Evolutionary conservation across 805 yeast genomes (phyloP), one percentile per base, ranked within the genome.

Genomic region (Kodamaea lidongshanica): DNA sequence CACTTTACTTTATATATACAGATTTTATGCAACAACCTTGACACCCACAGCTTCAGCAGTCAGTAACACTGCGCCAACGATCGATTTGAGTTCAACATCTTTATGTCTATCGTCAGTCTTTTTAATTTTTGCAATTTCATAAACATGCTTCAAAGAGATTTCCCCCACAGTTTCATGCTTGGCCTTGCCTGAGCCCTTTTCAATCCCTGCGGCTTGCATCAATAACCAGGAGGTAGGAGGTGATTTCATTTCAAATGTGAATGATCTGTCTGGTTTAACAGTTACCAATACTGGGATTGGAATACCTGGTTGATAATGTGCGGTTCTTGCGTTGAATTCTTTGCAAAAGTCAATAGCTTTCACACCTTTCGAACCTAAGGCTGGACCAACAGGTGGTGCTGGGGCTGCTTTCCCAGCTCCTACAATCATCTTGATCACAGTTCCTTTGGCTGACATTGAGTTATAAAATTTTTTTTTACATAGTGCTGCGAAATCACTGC

Each of bases 391-490:
- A 5, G 98, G 98, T 16, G 98, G 98, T 2, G 96, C 80, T 23
- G 98, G 97, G 2, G 96, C 92, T 0, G 98, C 98, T 55, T 87
- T 84, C 4, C 97, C 97, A 4, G 98, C 97, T 6, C 89, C 95
- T 4, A 89, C 97, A 29, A 89, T 78, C 38, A 89, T 73, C 58
- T 89, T 92, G 32, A 89, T 86, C 45, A 88, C 50, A 22, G 79
- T 64, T 53, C 77, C 80, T 54, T 77, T 82, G 12, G 67, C 63
- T 12, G 56, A 51, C 56, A 51, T 51, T 27, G 12, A 6, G 21
- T 6, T 16, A 17, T 25, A 25, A 25, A 25, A 10, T 10, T 25
- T 25, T 25, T 17, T 14, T 25, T 25, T 22, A 14, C 26, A 11
- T 12, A 19, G 19, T 14, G 17, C 22, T n/a, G n/a, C n/a, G n/a